Evolutionary conservation across 2,329 filamentous ascomycete species (phyloP).

Genomic region (Grosmannia serpens): DNA sequence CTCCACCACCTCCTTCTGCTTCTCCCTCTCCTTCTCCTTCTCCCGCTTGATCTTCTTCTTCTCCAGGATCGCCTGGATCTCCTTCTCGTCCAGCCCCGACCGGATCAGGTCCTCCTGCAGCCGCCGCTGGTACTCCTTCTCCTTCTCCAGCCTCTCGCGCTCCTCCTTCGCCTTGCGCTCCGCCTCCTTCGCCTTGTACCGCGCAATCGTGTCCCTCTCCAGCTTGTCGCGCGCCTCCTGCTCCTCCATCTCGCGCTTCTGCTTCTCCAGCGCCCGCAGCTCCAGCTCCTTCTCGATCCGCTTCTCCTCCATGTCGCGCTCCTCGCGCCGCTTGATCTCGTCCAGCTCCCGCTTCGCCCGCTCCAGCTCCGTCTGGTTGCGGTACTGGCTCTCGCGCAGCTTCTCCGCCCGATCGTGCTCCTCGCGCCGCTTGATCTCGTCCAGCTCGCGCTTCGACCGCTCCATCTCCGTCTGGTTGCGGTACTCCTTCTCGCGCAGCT

Average conservation of each 20-base stretch:
- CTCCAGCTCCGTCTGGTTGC: constrained; percentile 40
- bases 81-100: constrained; percentile 46
- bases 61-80: constrained; percentile 47
- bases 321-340: constrained; percentile 31
- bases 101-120: constrained; percentile 47
- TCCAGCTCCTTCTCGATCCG: constrained; percentile 42
- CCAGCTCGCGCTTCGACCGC: constrained; percentile 22
- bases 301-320: constrained; percentile 37
- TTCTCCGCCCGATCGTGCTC: constrained; percentile 20
- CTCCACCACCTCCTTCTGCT: constrained; percentile 6
- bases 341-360: constrained; percentile 31
- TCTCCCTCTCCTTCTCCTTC: constrained; percentile 6
- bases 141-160: constrained; percentile 34
- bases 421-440: constrained; percentile 24
- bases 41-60: constrained; percentile 36
- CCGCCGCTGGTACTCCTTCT: constrained; percentile 42
- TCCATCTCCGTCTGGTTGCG: constrained; percentile 29
- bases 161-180: constrained; percentile 35
- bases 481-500: constrained; percentile 32
- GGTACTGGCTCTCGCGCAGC: constrained; percentile 27
- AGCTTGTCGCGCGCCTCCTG: constrained; percentile 32
- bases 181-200: constrained; percentile 37
- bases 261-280: constrained; percentile 33
- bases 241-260: constrained; percentile 32
- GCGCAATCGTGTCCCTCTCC: constrained; percentile 39